These are phyloP conservation scores for cucumber (Cucumis sativus) DNA, from an alignment of 306 rosid genomes.

Conservation along the genomic window Cucumber_9930_V3 NC_026655.2:15897501-15898000, in stretches of 20 bases:
- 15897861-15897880: conserved; percentile 41
- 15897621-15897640: conserved; percentile 90
- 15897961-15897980: neutral
- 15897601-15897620: conserved; percentile 78
- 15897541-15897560: neutral
- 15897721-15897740: conserved; percentile 99
- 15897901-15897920: conserved; percentile 83
- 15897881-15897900: conserved; percentile 62
- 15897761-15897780: conserved; percentile 91
- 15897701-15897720: conserved; percentile 98
- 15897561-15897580: neutral
- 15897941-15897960: conserved; percentile 84
- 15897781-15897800: conserved; percentile 67
- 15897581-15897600: neutral
- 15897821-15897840: conserved; percentile 21
- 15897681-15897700: conserved; percentile 89
- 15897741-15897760: conserved; percentile 98
- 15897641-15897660: conserved; percentile 68
- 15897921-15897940: conserved; percentile 95
- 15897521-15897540: neutral
- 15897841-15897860: conserved; percentile 21
- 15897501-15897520: neutral
- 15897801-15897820: conserved; percentile 66
- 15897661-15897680: conserved; percentile 95
- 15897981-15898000: neutral